A percentile compares a stretch with the other conserved stretches of the same genome.
Conservation (phyloP, 805 yeast genomes). For the Candida gorgasii region DNA sequence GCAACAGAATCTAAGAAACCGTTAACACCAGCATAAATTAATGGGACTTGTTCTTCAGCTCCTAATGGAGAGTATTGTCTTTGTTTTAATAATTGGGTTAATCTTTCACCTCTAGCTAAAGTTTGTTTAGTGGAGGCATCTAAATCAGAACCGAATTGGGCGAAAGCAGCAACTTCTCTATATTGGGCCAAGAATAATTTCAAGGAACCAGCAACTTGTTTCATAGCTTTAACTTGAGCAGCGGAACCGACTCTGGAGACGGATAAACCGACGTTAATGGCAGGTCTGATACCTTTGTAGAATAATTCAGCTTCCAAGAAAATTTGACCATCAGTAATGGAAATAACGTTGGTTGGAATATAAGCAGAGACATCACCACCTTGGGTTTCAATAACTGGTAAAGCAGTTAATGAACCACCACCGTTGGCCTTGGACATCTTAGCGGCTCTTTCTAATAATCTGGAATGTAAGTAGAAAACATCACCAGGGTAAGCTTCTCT, state of each 20-base stretch:
- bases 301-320: constrained; percentile 98
- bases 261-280: constrained; percentile 99
- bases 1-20: constrained; percentile 93
- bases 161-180: constrained; percentile 99
- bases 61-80: constrained; percentile 95
- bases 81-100: constrained; percentile 97
- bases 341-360: constrained; percentile 96
- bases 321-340: constrained; percentile 92
- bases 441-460: too few species aligned
- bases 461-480: too few species aligned
- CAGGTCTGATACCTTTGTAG: constrained; percentile 99
- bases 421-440: too few species aligned
- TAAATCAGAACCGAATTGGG: constrained; percentile 99
- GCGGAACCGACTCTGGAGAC: constrained; percentile 99
- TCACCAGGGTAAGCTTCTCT: too few species aligned
- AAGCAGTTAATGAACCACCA: too few species aligned
- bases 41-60: constrained; percentile 99
- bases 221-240: constrained; percentile 99
- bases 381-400: too few species aligned
- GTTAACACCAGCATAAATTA: constrained; percentile 99
- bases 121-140: constrained; percentile 99
- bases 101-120: constrained; percentile 99
- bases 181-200: constrained; percentile 99
- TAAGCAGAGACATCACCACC: too few species aligned
- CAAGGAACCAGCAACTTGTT: constrained; percentile 99